phyloP scores from a whole-genome alignment of 2,329 filamentous ascomycete species.

The Cryphonectria japonica region DNA sequence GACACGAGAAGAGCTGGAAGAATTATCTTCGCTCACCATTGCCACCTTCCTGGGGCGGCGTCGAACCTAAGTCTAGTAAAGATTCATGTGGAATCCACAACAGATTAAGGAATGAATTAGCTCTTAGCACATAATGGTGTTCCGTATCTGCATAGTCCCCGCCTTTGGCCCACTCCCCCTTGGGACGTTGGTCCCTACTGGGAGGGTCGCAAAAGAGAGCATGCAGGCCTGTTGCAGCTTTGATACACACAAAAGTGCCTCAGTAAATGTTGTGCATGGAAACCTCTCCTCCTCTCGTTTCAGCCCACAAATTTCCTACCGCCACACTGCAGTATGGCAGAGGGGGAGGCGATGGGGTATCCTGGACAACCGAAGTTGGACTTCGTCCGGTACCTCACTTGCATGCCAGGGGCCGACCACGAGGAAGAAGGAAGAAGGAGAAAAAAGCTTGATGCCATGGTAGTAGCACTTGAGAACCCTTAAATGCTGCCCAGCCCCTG shows the following conservation, averaged over 20 bases:
- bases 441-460: background rate
- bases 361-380: conserved; percentile 5
- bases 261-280: background rate
- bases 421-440: background rate
- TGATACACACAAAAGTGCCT: background rate
- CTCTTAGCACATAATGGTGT: background rate
- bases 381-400: background rate
- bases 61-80: background rate
- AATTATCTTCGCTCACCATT: background rate
- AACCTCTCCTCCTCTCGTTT: background rate
- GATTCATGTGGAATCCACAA: background rate
- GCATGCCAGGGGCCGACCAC: background rate
- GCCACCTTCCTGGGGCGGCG: background rate
- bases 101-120: background rate
- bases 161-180: background rate
- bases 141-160: background rate
- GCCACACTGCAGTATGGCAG: background rate
- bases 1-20: conserved; percentile 1
- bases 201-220: background rate
- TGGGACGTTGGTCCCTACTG: background rate
- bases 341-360: background rate
- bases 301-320: background rate
- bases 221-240: conserved; percentile 7
- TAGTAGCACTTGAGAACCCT: background rate
- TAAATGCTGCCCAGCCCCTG: background rate